Evolutionary conservation across 768 basidiomycete species (phyloP), one percentile per base, ranked within the genome.

Genomic region (Sistotremastrum niveocremeum): DNA sequence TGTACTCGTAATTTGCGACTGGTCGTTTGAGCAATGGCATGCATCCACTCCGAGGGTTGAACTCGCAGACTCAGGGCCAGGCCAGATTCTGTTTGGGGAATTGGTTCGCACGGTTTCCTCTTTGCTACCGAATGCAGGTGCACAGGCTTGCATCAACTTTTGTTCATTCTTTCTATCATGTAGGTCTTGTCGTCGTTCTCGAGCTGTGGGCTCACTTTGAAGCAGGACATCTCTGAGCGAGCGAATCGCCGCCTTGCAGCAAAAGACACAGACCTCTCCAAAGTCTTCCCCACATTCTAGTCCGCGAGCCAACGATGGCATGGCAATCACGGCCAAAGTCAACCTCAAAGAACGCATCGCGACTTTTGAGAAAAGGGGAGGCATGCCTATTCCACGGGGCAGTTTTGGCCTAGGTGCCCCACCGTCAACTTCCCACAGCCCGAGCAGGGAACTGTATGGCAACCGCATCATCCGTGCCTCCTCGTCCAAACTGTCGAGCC

Each of bases 161-260:
- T 20, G 20, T 20, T 20, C 20, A 20, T 20, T 20, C 20, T 20
- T 20, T 20, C 20, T 20, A 20, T 20, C 20, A 20, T 20, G 20
- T 20, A 20, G 20, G 20, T 20, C 20, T 20, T 20, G 20, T 20
- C 20, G 20, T 20, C 20, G 20, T 20, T 20, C 20, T 20, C 20
- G 20, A 20, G 20, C 20, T 20, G 20, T 20, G 20, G 20, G 20
- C 20, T 20, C 20, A 20, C 20, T 20, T 20, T 20, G 20, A 20
- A 20, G 30, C 42, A 20, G 20, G 20, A 20, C 20, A 20, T 20
- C 50, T 6, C 74, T 87, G 57, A 85, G 79, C 62, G 84, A 87
- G 54, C 80, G 85, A 45, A 87, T 88, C 51, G 85, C 85, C 11
- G 84, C 84, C 30, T 66, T 88, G 42, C 77, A 88, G 58, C 83